Base-by-base conservation (phyloP, 768 basidiomycete genomes). In the Suillus brevipes region DNA sequence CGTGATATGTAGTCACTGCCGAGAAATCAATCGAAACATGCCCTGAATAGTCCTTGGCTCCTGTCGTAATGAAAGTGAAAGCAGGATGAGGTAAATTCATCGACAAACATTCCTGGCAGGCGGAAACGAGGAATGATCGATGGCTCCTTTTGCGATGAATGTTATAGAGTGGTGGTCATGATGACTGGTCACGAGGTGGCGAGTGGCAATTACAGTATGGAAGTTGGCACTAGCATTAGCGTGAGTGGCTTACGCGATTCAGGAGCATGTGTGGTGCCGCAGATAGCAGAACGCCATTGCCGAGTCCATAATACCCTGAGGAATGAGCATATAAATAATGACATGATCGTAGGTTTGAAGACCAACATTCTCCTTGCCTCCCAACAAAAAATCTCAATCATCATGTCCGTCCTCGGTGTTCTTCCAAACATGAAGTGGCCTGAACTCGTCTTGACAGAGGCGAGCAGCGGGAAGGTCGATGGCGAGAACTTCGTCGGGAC, bases 361-460 rank as follows among this genome's bases (percentile, higher is more conserved):
- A 28, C 25, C 47, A 50, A 50, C 49, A 47, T 47, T 47, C 23
- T 7, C 14, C 25, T 50, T 16, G 3, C 25, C 3, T 50, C 25
- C 14, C 13, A 50, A 25, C 13, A 50, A 16, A 12, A 13, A 49
- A 49, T 49, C 23, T 49, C n/a, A 49, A 23, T 49, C 45, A 23
- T 47, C 47, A 49, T 49, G 47, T 3, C 47, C 2, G 2, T 47
- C 47, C 5, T 1, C 6, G n/a, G 47, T 3, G n/a, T 13, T n/a
- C 0, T 47, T 13, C 0, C 0, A 13, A 47, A 47, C 12, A 5
- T 47, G 5, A 13, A 47, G 5, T 12, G 13, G 12, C 0, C n/a
- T 13, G n/a, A 13, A 1, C 10, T 13, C 45, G 12, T 23, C 12
- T 47, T 47, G 47, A 23, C 47, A 10, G 12, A 4, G 45, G 0